Percentiles rank a stretch among this genome's conserved stretches.
Evolutionary conservation across 139 green algal genomes (phyloP).

Genomic region (Yamagishiella unicocca): DNA sequence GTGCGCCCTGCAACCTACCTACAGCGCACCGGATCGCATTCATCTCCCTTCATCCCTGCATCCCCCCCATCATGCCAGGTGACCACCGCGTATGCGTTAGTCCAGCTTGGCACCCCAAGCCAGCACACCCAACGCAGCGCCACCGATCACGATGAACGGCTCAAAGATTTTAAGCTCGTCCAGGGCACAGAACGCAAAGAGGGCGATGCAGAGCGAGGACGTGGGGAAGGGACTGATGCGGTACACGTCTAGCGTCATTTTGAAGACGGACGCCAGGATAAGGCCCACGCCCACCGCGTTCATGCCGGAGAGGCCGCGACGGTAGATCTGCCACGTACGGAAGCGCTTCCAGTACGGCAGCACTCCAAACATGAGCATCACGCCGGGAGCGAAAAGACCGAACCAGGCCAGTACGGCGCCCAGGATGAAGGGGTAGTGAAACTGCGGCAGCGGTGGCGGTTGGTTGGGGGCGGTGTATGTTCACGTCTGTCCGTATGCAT

Average conservation of each 20-base stretch:
- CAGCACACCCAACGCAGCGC: conserved; percentile 82
- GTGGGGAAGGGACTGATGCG: conserved; percentile 71
- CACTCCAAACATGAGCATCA: conserved; percentile 94
- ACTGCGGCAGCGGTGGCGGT: too few relatives aligned
- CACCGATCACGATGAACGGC: conserved; percentile 79
- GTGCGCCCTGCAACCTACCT: too few relatives aligned
- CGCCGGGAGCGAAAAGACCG: conserved; percentile 91
- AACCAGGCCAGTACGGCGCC: conserved; percentile 87
- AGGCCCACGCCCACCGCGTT: conserved; percentile 92
- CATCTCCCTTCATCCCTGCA: too few relatives aligned
- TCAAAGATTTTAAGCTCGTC: conserved; percentile 76
- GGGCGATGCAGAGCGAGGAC: conserved; percentile 74
- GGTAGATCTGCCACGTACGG: conserved; percentile 60
- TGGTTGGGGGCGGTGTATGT: too few relatives aligned
- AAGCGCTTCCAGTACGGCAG: conserved; percentile 93
- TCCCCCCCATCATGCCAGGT: too few relatives aligned
- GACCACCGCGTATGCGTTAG: too few relatives aligned
- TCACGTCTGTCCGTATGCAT: too few relatives aligned
- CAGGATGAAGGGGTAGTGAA: conserved; percentile 62
- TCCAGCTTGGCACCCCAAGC: too few relatives aligned
- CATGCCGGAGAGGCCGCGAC: conserved; percentile 75
- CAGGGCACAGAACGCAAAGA: conserved; percentile 35
- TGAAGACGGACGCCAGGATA: conserved; percentile 89
- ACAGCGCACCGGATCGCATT: too few relatives aligned
- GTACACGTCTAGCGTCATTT: conserved; percentile 79